Evolutionary conservation across 2,329 filamentous ascomycete genomes (phyloP).

Genomic region (Anisogramma anomala): DNA sequence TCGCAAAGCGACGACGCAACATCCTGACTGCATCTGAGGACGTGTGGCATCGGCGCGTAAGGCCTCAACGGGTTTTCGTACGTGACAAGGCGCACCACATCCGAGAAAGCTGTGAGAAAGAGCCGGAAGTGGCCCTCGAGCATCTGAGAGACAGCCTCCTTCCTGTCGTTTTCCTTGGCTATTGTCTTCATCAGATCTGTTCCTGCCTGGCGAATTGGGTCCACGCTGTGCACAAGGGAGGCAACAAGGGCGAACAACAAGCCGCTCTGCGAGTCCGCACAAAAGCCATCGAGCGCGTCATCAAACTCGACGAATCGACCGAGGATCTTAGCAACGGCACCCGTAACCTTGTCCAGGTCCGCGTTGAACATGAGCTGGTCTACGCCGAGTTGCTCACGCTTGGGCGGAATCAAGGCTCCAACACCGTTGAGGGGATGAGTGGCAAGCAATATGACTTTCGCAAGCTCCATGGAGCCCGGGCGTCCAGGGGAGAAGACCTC

Average conservation of each 20-base stretch:
- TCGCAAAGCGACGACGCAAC: constrained; percentile 47
- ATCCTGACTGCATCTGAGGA: constrained; percentile 46
- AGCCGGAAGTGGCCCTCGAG: constrained; percentile 33
- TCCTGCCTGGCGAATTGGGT: constrained; percentile 66
- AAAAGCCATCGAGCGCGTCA: constrained; percentile 53
- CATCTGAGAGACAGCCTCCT: constrained; percentile 37
- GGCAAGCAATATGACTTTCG: constrained; percentile 60
- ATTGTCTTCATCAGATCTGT: constrained; percentile 74
- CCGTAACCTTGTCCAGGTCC: constrained; percentile 44
- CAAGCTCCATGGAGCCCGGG: constrained; percentile 54
- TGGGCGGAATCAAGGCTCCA: constrained; percentile 55
- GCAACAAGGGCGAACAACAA: constrained; percentile 64
- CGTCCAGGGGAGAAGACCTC: constrained; percentile 34
- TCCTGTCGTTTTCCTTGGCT: constrained; percentile 51
- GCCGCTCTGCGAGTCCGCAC: constrained; percentile 47
- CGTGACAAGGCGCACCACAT: constrained; percentile 32
- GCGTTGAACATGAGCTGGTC: constrained; percentile 64
- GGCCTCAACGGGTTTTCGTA: constrained; percentile 29
- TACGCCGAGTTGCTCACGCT: constrained; percentile 31
- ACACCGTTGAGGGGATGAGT: constrained; percentile 60
- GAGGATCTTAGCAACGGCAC: constrained; percentile 60
- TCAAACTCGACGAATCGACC: constrained; percentile 70
- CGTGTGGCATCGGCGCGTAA: constrained; percentile 46
- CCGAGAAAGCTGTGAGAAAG: constrained; percentile 34
- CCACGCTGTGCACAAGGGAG: constrained; percentile 69